These are phyloP conservation scores for Phaeolepiota aurea DNA, from an alignment of 768 basidiomycete genomes.

Conservation along the genomic window DNA sequence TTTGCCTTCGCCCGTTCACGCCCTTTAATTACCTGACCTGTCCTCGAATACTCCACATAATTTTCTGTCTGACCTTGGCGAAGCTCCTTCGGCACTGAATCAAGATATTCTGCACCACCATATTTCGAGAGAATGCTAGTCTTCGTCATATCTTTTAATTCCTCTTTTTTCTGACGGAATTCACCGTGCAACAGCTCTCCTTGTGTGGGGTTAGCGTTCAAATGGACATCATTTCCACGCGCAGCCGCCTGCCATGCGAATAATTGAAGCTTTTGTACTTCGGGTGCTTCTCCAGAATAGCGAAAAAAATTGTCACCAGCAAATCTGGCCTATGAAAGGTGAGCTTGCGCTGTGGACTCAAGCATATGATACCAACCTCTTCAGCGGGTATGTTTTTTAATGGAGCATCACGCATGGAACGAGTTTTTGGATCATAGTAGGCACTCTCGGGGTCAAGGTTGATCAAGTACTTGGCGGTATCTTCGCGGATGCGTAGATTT, in stretches of 20 bases:
- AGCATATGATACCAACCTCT: constrained; percentile 51
- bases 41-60: constrained; percentile 93
- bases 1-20: constrained; percentile 78
- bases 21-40: constrained; percentile 88
- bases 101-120: constrained; percentile 89
- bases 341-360: constrained; percentile 2
- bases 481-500: constrained; percentile 96
- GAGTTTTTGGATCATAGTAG: constrained; percentile 98
- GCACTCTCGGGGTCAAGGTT: constrained; percentile 93
- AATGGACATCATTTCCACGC: constrained; percentile 89
- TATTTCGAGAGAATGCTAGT: constrained; percentile 88
- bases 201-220: constrained; percentile 94
- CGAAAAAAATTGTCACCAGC: constrained; percentile 97
- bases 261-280: constrained; percentile 86
- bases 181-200: constrained; percentile 88
- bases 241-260: constrained; percentile 97
- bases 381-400: constrained; percentile 68
- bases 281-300: constrained; percentile 85
- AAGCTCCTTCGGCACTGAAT: constrained; percentile 84
- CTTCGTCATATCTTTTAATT: constrained; percentile 81
- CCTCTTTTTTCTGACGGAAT: constrained; percentile 88
- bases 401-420: constrained; percentile 98
- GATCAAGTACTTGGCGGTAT: constrained; percentile 97
- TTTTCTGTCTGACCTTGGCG: constrained; percentile 94
- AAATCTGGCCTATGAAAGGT: constrained; percentile 57